Evolutionary conservation across 257 asterid genomes (phyloP).

Genomic region (Nemophila menziesii): DNA sequence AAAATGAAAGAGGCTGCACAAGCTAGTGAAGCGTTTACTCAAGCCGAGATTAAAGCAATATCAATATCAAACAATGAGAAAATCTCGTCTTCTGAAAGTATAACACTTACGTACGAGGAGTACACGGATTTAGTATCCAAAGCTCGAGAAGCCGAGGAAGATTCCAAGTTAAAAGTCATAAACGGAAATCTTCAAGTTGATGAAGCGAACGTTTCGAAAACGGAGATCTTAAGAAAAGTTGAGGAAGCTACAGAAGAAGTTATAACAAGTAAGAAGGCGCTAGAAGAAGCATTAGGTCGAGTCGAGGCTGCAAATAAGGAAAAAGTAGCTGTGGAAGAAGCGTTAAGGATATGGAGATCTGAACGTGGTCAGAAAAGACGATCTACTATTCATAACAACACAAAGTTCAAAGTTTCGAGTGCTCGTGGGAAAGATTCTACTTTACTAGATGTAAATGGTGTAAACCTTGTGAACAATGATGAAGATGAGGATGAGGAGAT

Average conservation of each 20-base stretch:
- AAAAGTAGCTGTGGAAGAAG: constrained; percentile 74
- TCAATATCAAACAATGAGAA: constrained; percentile 29
- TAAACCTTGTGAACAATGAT: constrained; percentile 26
- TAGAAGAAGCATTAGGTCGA: constrained; percentile 69
- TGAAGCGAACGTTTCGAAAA: constrained; percentile 46
- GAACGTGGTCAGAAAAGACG: constrained; percentile 67
- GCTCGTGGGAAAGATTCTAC: constrained; percentile 43
- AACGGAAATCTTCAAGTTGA: constrained; percentile 45
- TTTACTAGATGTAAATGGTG: constrained; percentile 42
- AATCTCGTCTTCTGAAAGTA: constrained; percentile 17
- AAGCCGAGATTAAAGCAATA: constrained; percentile 67
- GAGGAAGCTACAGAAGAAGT: constrained; percentile 85
- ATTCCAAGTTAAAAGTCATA: constrained; percentile 27
- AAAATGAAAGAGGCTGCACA: constrained; percentile 86
- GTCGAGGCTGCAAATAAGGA: constrained; percentile 69
- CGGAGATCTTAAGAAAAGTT: constrained; percentile 49
- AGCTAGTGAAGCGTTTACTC: constrained; percentile 75
- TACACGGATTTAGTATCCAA: constrained; percentile 43
- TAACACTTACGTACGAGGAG: constrained; percentile 58
- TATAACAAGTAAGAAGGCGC: constrained; percentile 47
- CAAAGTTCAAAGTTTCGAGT: constrained; percentile 56
- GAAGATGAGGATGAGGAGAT: too few relatives aligned
- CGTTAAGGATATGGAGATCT: constrained; percentile 81
- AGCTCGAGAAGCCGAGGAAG: constrained; percentile 60
- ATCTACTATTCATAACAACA: constrained; percentile 27